These are phyloP conservation scores for Wolfiporia cocos DNA, from an alignment of 1,284 basidiomycete species.

Conservation along the genomic window DNA sequence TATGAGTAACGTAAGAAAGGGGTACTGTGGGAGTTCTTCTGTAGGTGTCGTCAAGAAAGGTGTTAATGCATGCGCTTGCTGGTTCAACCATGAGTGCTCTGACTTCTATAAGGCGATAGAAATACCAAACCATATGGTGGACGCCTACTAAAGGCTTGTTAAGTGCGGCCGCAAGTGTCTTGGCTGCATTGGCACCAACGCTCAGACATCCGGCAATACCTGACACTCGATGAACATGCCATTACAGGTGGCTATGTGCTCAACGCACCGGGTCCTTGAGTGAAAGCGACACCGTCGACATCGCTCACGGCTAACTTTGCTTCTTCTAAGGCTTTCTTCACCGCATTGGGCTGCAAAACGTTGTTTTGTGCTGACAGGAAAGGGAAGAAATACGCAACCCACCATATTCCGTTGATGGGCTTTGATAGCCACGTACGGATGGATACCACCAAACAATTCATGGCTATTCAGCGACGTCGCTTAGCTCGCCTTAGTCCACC, in stretches of 20 bases:
- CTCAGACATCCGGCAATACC: constrained; percentile 79
- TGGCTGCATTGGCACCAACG: constrained; percentile 75
- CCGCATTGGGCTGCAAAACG: constrained; percentile 60
- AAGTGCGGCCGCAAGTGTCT: constrained; percentile 71
- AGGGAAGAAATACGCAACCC: constrained; percentile 16
- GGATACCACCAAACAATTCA: constrained; percentile 74
- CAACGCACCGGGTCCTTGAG: constrained; percentile 76
- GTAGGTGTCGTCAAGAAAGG: constrained; percentile 62
- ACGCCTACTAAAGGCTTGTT: constrained; percentile 83
- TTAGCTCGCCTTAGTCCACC: neutral
- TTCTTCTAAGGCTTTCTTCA: constrained; percentile 60
- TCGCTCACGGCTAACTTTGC: constrained; percentile 54
- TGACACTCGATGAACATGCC: constrained; percentile 15
- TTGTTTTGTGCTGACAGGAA: neutral
- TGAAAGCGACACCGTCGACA: constrained; percentile 86
- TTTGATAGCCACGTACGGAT: constrained; percentile 71
- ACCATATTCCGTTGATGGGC: constrained; percentile 78
- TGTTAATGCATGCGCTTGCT: constrained; percentile 95
- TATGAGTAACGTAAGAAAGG: constrained; percentile 83
- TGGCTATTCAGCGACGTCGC: constrained; percentile 36
- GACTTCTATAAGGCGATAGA: neutral
- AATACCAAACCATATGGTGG: constrained; percentile 82
- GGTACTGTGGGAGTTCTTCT: constrained; percentile 57
- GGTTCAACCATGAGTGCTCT: constrained; percentile 5
- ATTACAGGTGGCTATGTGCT: too few relatives aligned